phyloP scores from a whole-genome alignment of 371 early-diverging fungal species.

The Sanchytrium tribonematis region DNA sequence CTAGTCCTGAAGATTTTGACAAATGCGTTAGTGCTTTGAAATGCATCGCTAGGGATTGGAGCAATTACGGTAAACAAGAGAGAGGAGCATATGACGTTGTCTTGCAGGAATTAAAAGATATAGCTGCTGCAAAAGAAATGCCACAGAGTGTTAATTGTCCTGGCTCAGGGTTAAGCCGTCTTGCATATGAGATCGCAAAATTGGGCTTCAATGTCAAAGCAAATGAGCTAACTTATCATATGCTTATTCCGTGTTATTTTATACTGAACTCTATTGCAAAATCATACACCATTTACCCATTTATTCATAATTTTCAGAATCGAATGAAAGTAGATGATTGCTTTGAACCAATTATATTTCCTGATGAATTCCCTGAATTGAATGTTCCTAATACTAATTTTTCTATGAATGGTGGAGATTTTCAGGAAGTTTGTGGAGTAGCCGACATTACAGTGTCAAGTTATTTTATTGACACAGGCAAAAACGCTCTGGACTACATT shows the following conservation, averaged over 20 bases:
- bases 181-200: constrained; percentile 54
- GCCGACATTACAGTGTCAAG: constrained; percentile 49
- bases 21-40: no score
- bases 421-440: constrained; percentile 48
- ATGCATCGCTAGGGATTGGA: no score
- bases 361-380: constrained; percentile 42
- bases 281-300: constrained; percentile 51
- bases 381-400: constrained; percentile 38
- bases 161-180: constrained; percentile 64
- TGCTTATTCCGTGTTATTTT: constrained; percentile 54
- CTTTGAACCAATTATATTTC: constrained; percentile 32
- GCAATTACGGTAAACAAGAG: no score
- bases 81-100: no score
- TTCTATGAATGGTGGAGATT: constrained; percentile 87
- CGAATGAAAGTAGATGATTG: constrained; percentile 26
- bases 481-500: constrained; percentile 57
- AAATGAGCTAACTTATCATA: constrained; percentile 20
- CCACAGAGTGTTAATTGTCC: constrained; percentile 34
- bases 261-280: constrained; percentile 32
- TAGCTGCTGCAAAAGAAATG: no score
- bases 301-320: constrained; percentile 63
- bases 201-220: constrained; percentile 17
- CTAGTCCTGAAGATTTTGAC: no score
- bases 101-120: no score
- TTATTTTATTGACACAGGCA: constrained; percentile 85